Base-by-base conservation (phyloP, 805 yeast genomes). In the Jamesozyma rosinii region DNA sequence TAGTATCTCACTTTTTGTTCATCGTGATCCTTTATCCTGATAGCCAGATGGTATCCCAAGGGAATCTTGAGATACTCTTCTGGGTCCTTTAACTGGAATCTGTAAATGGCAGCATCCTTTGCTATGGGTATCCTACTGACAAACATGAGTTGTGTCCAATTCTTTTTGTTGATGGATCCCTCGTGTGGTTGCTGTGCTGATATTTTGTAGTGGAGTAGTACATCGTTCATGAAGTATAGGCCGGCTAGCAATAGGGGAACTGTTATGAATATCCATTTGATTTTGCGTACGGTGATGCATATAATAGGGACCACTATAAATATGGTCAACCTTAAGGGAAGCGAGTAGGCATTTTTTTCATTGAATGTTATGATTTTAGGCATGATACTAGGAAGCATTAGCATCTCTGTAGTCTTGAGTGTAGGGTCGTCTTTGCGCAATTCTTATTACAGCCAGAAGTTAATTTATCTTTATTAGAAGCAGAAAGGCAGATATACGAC, bases 21-120 rank as follows among this genome's bases (percentile, higher is more conserved):
- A 6, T 57, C 63, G 26, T 60, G 59, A 37, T 72, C 67, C 1
- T 48, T 50, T 10, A 71, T 63, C 44, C 65, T 62, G 49, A 82
- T 79, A 8, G 81, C 83, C 38, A 84, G 65, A 60, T 82, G 83
- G 57, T 80, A 84, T 26, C 92, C 92, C 33, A 81, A 74, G 17
- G 89, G 88, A 37, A 82, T 70, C 41, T 76, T 68, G 49, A 84
- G 67, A 13, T 72, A 68, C 51, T 82, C 87, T 31, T 72, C 71
- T 4, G 77, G 77, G 46, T 77, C 71, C 42, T 67, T 66, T 53
- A 84, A 65, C 53, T 76, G 75, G 66, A 84, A 84, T 44, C 89
- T 69, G 59, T 83, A 84, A 46, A 83, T 66, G 35, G 88, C 87
- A 4, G 81, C 65, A 63, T 83, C 77, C 52, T 71, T 78, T 13